Conservation (phyloP, 176 grass and related monocot genomes). For the Lolium multiflorum region DNA sequence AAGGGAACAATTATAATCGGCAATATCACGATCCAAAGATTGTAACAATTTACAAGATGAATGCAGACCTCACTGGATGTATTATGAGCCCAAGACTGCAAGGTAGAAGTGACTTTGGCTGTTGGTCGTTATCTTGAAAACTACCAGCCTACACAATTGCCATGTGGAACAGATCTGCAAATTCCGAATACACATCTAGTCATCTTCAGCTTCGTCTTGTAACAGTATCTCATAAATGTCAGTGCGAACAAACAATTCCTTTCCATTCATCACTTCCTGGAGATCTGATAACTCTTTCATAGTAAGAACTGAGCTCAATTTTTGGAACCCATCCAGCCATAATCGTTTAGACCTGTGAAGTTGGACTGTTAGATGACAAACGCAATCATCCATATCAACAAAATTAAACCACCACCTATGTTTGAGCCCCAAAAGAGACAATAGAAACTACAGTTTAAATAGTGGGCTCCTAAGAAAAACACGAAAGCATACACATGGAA, state of each 20-base stretch:
- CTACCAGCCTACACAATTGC: not conserved
- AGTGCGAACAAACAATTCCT: slow-evolving; percentile 89
- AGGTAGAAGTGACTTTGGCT: slow-evolving; percentile 14
- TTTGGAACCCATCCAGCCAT: slow-evolving; percentile 97
- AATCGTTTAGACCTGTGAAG: slow-evolving; percentile 85
- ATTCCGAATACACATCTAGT: slow-evolving; percentile 32
- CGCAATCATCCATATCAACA: not conserved
- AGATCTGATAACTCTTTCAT: slow-evolving; percentile 93
- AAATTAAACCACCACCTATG: slow-evolving; percentile 26
- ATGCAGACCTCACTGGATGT: slow-evolving; percentile 13
- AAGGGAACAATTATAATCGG: too few relatives aligned
- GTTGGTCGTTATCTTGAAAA: slow-evolving; percentile 31
- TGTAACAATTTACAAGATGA: not conserved
- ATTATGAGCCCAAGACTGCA: slow-evolving; percentile 19
- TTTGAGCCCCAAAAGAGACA: slow-evolving; percentile 16
- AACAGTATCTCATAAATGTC: slow-evolving; percentile 96
- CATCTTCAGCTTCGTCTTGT: slow-evolving; percentile 77
- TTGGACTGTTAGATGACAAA: slow-evolving; percentile 11
- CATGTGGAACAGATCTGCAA: not conserved
- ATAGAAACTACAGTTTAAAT: slow-evolving; percentile 12
- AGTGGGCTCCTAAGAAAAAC: not conserved
- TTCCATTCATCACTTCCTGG: slow-evolving; percentile 96
- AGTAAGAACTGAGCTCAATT: slow-evolving; percentile 71
- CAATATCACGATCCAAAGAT: not conserved
- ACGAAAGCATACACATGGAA: slow-evolving; percentile 18